Percentiles rank a stretch among this genome's conserved stretches.
phyloP scores from a whole-genome alignment of 345 rosid genomes.

The Populus tremula region DNA sequence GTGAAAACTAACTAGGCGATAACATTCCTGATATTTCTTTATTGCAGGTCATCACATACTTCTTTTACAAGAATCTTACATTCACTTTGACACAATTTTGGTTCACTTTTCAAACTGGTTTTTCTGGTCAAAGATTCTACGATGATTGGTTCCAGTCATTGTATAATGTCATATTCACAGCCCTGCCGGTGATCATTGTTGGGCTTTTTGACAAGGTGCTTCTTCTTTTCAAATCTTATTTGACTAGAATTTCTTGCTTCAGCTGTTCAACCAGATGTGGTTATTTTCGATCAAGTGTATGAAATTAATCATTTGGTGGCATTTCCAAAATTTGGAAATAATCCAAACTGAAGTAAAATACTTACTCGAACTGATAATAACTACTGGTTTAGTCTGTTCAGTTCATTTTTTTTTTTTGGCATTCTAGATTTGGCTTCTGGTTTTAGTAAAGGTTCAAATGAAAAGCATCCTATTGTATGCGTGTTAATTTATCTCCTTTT shows the following conservation, averaged over 20 bases:
- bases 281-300: background rate
- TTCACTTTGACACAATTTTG: constrained; percentile 99
- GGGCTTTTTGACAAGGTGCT: constrained; percentile 98
- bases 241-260: background rate
- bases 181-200: constrained; percentile 84
- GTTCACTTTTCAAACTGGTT: constrained; percentile 97
- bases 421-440: background rate
- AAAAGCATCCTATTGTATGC: background rate
- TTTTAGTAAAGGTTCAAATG: background rate
- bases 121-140: constrained; percentile 98
- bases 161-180: constrained; percentile 85
- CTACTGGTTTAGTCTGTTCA: background rate
- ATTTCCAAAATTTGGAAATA: background rate
- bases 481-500: background rate
- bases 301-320: background rate
- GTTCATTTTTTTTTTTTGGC: background rate
- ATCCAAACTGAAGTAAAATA: background rate
- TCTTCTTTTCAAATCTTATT: background rate
- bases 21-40: constrained; percentile 10
- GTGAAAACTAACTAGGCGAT: constrained; percentile 18
- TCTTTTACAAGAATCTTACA: constrained; percentile 98
- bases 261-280: background rate
- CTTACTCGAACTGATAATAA: background rate
- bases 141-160: constrained; percentile 99
- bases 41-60: constrained; percentile 94